Conservation (phyloP, 2,329 filamentous ascomycete species). For the Talaromyces atroroseus region DNA sequence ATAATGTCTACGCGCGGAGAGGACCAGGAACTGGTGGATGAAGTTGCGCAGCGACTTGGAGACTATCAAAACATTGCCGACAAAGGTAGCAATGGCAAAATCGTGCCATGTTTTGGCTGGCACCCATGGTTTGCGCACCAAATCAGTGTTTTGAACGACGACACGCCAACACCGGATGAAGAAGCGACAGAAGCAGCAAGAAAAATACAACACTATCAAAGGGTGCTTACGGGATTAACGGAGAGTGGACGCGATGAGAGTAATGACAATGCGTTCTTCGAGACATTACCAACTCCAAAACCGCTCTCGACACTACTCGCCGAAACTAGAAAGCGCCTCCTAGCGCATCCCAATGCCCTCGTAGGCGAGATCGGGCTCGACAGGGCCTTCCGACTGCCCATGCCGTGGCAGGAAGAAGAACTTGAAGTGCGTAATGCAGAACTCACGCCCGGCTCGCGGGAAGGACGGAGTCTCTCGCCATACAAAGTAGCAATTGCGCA, state of each 20-base stretch:
- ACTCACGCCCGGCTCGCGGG: slow-evolving; percentile 55
- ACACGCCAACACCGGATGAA: neutral
- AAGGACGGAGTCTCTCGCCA: slow-evolving; percentile 53
- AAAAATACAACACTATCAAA: slow-evolving; percentile 47
- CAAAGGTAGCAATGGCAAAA: neutral
- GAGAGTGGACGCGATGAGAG: slow-evolving; percentile 16
- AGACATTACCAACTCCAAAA: slow-evolving; percentile 49
- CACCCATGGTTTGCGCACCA: slow-evolving; percentile 65
- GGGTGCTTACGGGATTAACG: slow-evolving; percentile 46
- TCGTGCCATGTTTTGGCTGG: slow-evolving; percentile 62
- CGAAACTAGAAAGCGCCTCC: slow-evolving; percentile 45
- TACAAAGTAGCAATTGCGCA: slow-evolving; percentile 54
- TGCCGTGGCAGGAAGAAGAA: slow-evolving; percentile 39
- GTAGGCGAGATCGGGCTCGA: slow-evolving; percentile 61
- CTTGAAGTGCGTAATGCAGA: slow-evolving; percentile 27
- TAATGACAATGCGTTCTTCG: slow-evolving; percentile 45
- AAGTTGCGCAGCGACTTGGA: slow-evolving; percentile 35
- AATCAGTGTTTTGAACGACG: slow-evolving; percentile 44
- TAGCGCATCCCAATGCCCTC: slow-evolving; percentile 49
- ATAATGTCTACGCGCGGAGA: slow-evolving; percentile 59
- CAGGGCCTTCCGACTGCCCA: slow-evolving; percentile 56
- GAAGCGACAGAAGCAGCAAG: slow-evolving; percentile 24
- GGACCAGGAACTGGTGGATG: slow-evolving; percentile 55
- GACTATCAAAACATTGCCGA: neutral
- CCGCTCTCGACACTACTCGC: slow-evolving; percentile 49